These are phyloP conservation scores for Gentiana straminea DNA, from an alignment of 257 asterid species.

Conservation along the genomic window DNA sequence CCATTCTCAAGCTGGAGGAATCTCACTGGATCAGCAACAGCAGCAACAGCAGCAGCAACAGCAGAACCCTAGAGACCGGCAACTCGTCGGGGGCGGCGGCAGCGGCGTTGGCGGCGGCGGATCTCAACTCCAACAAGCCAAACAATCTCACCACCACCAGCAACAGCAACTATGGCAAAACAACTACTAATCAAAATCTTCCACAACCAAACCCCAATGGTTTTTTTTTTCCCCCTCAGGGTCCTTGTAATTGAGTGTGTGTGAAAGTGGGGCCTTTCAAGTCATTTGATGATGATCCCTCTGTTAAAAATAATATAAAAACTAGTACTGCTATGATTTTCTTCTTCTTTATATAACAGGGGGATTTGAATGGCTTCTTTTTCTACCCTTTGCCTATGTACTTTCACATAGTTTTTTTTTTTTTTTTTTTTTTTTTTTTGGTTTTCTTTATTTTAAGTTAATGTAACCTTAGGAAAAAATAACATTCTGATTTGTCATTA, in stretches of 20 bases:
- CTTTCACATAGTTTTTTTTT: conserved; percentile 24
- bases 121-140: conserved; percentile 68
- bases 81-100: conserved; percentile 3
- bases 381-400: conserved; percentile 39
- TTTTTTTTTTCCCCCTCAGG: conserved; percentile 20
- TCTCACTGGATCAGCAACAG: conserved; percentile 55
- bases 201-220: conserved; percentile 9
- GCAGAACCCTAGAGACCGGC: conserved; percentile 57
- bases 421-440: too few relatives aligned
- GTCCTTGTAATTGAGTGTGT: conserved; percentile 31
- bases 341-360: conserved; percentile 3
- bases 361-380: conserved; percentile 19
- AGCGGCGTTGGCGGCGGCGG: conserved; percentile 12
- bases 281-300: conserved; percentile 5
- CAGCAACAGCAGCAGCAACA: conserved; percentile 9
- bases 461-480: conserved; percentile 46
- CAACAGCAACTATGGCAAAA: conserved; percentile 78
- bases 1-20: conserved; percentile 56
- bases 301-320: conserved; percentile 13
- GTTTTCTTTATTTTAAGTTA: conserved; percentile 6
- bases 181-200: conserved; percentile 40
- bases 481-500: conserved; percentile 32
- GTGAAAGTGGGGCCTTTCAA: conserved; percentile 34
- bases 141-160: conserved; percentile 31
- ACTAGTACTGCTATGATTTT: conserved; percentile 1